Evolutionary conservation across 1,284 basidiomycete species (phyloP), one percentile per base, ranked within the genome.

Genomic region (Sporisorium exsertum): DNA sequence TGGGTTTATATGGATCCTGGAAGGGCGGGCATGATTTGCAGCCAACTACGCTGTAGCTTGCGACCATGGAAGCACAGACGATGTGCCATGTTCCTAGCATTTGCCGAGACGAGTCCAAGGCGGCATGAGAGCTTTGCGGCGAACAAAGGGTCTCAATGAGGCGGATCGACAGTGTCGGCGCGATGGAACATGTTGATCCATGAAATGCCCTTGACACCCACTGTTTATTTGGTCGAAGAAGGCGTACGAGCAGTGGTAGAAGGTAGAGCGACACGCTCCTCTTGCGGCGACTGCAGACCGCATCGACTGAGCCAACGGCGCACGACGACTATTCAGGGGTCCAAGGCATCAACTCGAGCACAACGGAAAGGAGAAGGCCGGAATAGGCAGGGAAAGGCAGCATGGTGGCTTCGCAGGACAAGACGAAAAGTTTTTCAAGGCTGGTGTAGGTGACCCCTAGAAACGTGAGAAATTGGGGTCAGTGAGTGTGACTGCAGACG

Each of bases 201-300:
- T 45, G 69, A 72, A 59, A 72, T 66, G 69, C 64, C 64, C 63
- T 59, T 59, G 59, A 72, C 32, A 72, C n/a, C n/a, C n/a, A n/a
- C 63, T 46, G 64, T 51, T 63, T 43, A 63, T 58, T 54, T 66
- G 69, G 60, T 64, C 55, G 69, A 59, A 51, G 47, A 22, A 27
- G 56, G 69, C 60, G 37, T 16, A 43, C 50, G 24, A 66, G 53
- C 52, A 61, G 64, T 62, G 63, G 52, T 50, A 51, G 53, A 60
- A 52, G 8, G 32, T 52, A 45, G 22, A 58, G 27, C 52, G 57
- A 51, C 57, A 35, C 32, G 58, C 27, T 59, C 18, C 37, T 18
- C 40, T 20, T 20, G 40, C 60, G 43, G 37, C 47, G 29, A 60
- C n/a, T 26, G 52, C 53, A 22, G 47, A 46, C 20, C 43, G 46